Evolutionary conservation across 306 rosid species (phyloP).

Genomic region (Acacia crassicarpa): DNA sequence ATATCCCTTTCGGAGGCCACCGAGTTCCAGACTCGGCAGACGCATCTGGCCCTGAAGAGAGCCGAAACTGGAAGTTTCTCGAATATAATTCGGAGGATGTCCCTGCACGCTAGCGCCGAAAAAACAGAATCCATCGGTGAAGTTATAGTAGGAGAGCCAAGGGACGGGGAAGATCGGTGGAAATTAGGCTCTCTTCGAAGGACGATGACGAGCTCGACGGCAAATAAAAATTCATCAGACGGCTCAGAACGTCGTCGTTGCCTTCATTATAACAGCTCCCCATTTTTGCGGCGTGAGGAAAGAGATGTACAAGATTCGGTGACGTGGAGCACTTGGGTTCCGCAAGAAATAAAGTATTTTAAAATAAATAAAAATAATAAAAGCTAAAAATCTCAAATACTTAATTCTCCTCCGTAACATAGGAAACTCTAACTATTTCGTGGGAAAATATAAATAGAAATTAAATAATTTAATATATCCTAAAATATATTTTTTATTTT

Average conservation of each 20-base stretch:
- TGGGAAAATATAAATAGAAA: too few species aligned
- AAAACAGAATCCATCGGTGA: slow-evolving; percentile 77
- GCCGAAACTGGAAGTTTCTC: slow-evolving; percentile 69
- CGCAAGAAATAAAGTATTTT: neutral
- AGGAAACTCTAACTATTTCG: too few species aligned
- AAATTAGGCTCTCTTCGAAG: neutral
- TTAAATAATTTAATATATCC: too few species aligned
- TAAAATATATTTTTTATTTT: too few species aligned
- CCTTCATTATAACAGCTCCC: slow-evolving; percentile 69
- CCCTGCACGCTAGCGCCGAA: slow-evolving; percentile 71
- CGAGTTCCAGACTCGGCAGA: slow-evolving; percentile 79
- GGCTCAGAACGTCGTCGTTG: slow-evolving; percentile 44
- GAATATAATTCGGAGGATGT: slow-evolving; percentile 78
- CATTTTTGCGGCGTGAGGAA: slow-evolving; percentile 20
- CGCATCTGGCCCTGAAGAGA: slow-evolving; percentile 82
- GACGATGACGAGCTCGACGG: slow-evolving; percentile 32
- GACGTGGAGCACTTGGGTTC: neutral
- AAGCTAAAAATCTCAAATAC: too few species aligned
- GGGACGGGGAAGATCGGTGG: slow-evolving; percentile 12
- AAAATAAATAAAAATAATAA: too few species aligned
- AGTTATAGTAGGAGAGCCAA: slow-evolving; percentile 24
- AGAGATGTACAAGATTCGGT: neutral
- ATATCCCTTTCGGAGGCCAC: slow-evolving; percentile 83
- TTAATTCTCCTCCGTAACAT: too few species aligned
- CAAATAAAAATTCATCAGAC: slow-evolving; percentile 32